Conservation (phyloP, 768 basidiomycete species). For the Lyophyllum shimeji region DNA sequence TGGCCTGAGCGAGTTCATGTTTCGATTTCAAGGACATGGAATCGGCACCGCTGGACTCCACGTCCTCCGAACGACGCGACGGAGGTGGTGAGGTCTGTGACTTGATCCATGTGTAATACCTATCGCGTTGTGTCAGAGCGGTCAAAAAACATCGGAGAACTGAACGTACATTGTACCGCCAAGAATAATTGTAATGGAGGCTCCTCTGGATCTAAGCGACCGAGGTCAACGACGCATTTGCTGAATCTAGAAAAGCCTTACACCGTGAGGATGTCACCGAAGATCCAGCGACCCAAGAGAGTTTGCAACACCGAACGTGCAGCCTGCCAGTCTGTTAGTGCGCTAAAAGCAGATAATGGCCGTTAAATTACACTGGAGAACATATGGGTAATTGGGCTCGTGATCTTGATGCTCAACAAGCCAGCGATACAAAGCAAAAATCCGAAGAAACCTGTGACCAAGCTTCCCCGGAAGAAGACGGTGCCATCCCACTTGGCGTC, state of each 20-base stretch:
- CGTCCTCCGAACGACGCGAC: conserved; percentile 32
- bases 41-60: conserved; percentile 32
- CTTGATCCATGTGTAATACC: conserved; percentile 55
- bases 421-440: conserved; percentile 81
- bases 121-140: conserved; percentile 15
- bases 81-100: conserved; percentile 27
- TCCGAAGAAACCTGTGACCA: conserved; percentile 75
- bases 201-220: conserved; percentile 52
- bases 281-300: conserved; percentile 73
- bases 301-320: conserved; percentile 85
- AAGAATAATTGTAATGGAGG: conserved; percentile 67
- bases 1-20: conserved; percentile 23
- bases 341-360: conserved; percentile 3
- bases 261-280: conserved; percentile 72
- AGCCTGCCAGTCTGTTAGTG: conserved; percentile 45
- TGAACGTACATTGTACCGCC: conserved; percentile 60
- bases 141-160: neutral
- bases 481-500: conserved; percentile 44
- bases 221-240: neutral
- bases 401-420: conserved; percentile 78
- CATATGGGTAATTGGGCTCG: conserved; percentile 85
- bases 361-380: conserved; percentile 64
- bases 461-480: conserved; percentile 62
- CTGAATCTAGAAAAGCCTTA: conserved; percentile 35
- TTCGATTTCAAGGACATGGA: conserved; percentile 8